Conservation (phyloP, 1,139 yeast species). For the Magnusiomyces magnusii region DNA sequence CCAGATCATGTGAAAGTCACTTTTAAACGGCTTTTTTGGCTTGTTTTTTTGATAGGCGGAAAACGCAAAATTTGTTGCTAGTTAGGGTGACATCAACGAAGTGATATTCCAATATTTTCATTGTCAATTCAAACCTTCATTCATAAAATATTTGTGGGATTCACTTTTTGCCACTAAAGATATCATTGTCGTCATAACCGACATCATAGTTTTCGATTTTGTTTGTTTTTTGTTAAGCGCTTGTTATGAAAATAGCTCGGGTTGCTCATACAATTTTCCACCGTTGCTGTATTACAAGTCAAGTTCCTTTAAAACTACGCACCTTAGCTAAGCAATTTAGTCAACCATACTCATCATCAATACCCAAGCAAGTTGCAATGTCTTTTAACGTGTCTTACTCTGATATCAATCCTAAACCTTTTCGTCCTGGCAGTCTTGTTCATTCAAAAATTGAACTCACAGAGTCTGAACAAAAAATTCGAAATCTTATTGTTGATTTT, state of each 20-base stretch:
- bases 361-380: background rate
- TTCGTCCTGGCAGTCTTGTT: constrained; percentile 8
- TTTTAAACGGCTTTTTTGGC: no score
- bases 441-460: constrained; percentile 33
- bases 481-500: constrained; percentile 37
- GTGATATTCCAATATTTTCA: no score
- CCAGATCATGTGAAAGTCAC: background rate
- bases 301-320: background rate
- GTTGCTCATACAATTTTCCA: background rate
- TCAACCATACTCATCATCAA: background rate
- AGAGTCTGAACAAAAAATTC: constrained; percentile 44
- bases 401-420: background rate
- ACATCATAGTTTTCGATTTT: no score
- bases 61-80: no score
- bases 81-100: no score
- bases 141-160: no score
- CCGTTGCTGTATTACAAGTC: background rate
- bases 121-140: no score
- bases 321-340: background rate
- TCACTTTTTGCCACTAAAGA: no score
- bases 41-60: no score
- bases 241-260: background rate
- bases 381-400: background rate
- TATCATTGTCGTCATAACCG: no score
- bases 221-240: no score